These are phyloP conservation scores for Mucor mucedo DNA, from an alignment of 371 early-diverging fungal species.

Conservation along the genomic window DNA sequence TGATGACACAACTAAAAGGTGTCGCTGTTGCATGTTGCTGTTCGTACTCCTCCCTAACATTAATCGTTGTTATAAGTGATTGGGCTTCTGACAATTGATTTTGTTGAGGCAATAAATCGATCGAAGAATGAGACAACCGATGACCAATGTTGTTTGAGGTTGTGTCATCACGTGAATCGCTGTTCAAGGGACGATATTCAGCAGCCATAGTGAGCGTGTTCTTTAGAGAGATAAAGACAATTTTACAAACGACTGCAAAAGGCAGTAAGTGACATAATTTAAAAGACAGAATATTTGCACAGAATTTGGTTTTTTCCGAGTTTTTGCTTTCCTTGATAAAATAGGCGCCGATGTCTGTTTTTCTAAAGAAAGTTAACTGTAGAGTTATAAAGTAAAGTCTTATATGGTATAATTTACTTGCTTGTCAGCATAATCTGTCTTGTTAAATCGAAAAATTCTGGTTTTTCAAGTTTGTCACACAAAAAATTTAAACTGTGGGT, in stretches of 20 bases:
- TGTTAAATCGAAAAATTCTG: too few species aligned
- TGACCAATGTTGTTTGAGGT: neutral
- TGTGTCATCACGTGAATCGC: neutral
- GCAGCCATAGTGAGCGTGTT: conserved; percentile 2
- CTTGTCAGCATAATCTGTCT: too few species aligned
- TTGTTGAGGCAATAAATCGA: neutral
- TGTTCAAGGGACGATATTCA: conserved; percentile 10
- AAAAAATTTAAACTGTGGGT: too few species aligned
- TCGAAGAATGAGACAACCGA: neutral
- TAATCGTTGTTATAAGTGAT: conserved; percentile 12
- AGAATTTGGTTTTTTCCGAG: neutral
- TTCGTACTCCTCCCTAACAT: conserved; percentile 23
- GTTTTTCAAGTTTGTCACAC: too few species aligned
- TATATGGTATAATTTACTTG: too few species aligned
- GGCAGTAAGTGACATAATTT: neutral
- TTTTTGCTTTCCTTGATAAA: neutral
- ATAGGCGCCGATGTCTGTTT: too few species aligned
- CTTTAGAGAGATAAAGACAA: neutral
- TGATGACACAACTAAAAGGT: conserved; percentile 59
- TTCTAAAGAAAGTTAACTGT: too few species aligned
- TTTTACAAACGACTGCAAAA: neutral
- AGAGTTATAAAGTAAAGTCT: too few species aligned
- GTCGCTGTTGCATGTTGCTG: conserved; percentile 40
- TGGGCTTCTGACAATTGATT: neutral
- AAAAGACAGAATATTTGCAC: neutral